These are phyloP conservation scores for Neurospora sublineolata DNA, from an alignment of 495 filamentous ascomycete genomes.

Conservation along the genomic window DNA sequence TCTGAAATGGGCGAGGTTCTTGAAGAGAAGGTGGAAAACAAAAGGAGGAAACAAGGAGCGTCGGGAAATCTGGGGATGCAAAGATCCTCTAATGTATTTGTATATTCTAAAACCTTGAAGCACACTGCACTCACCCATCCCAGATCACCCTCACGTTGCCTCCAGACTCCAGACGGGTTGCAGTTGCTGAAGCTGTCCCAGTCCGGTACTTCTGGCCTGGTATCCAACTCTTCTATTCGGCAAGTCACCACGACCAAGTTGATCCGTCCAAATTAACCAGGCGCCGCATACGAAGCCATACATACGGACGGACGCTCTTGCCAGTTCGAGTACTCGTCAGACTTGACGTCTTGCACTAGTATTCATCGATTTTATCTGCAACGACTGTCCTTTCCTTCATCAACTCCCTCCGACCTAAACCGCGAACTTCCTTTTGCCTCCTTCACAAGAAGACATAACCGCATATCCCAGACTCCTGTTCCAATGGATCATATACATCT, in stretches of 20 bases:
- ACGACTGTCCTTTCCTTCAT: neutral
- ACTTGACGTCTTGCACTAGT: neutral
- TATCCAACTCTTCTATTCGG: neutral
- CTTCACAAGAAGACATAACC: neutral
- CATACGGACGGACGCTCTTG: neutral
- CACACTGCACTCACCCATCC: neutral
- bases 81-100: neutral
- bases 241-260: neutral
- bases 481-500: neutral
- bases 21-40: neutral
- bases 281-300: neutral
- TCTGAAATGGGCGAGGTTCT: neutral
- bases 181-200: neutral
- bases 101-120: neutral
- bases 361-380: neutral
- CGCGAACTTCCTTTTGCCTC: neutral
- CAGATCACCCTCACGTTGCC: neutral
- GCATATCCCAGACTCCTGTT: neutral
- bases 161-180: neutral
- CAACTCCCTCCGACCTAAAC: neutral
- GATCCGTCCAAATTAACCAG: neutral
- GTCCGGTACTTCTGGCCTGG: neutral
- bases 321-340: neutral
- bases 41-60: neutral
- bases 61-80: neutral